A percentile compares a stretch with the other conserved stretches of the same genome.
Evolutionary conservation across 192 early-diverging fungal species (phyloP).

Genomic region (Coemansia sp.): DNA sequence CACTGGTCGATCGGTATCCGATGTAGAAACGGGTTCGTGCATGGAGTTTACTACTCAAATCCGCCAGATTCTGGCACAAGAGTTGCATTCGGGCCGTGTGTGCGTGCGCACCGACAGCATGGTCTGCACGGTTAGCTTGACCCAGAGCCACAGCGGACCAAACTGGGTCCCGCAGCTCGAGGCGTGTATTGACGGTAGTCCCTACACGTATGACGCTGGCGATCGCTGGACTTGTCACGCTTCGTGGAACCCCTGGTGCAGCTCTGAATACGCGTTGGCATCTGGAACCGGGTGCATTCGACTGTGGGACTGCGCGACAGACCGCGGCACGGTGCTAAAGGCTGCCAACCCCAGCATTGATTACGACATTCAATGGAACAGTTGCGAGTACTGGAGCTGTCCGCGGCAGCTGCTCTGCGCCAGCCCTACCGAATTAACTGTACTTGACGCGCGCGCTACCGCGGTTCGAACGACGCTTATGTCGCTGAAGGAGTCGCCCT

Average conservation of each 20-base stretch:
- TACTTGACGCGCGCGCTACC: constrained; percentile 21
- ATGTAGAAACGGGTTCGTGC: background rate
- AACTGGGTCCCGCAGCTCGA: background rate
- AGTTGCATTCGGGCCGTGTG: constrained; percentile 15
- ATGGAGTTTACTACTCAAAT: constrained; percentile 42
- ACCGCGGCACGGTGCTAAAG: constrained; percentile 9
- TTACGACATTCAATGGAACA: constrained; percentile 27
- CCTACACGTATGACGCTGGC: constrained; percentile 28
- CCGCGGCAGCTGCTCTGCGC: constrained; percentile 34
- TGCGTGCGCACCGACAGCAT: constrained; percentile 47
- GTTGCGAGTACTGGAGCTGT: constrained; percentile 43
- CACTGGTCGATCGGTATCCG: background rate
- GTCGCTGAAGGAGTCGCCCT: constrained; percentile 13
- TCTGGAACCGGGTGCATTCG: constrained; percentile 25
- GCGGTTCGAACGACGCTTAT: background rate
- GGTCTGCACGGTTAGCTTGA: constrained; percentile 12
- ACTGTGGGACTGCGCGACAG: constrained; percentile 33
- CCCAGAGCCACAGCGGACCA: constrained; percentile 4
- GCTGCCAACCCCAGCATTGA: background rate
- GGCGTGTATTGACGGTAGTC: constrained; percentile 8
- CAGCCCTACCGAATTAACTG: constrained; percentile 14
- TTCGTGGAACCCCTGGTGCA: constrained; percentile 35
- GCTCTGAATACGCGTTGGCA: constrained; percentile 30
- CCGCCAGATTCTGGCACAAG: constrained; percentile 17
- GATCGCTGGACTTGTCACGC: constrained; percentile 34